Evolutionary conservation across 2,329 filamentous ascomycete genomes (phyloP).

Genomic region (Hypoxylon sp.): DNA sequence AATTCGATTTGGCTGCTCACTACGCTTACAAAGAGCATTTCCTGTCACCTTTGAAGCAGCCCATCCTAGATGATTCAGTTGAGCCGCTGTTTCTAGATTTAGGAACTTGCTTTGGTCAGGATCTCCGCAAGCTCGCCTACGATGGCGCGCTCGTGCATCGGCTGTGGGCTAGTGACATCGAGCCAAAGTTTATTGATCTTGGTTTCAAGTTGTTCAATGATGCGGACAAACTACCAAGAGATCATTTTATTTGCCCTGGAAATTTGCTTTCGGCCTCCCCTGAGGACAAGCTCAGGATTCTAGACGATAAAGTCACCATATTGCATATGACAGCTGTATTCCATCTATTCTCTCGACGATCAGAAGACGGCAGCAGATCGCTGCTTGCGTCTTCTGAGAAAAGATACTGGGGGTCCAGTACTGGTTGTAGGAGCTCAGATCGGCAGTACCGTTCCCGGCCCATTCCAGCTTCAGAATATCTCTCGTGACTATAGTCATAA

Average conservation of each 20-base stretch:
- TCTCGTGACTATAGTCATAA: constrained; percentile 33
- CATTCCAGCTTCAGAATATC: constrained; percentile 10
- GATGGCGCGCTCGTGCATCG: constrained; percentile 54
- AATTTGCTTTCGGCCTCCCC: constrained; percentile 50
- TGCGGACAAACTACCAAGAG: constrained; percentile 50
- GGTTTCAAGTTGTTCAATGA: constrained; percentile 61
- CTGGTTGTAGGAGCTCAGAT: constrained; percentile 53
- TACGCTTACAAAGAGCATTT: constrained; percentile 50
- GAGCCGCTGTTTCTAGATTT: constrained; percentile 58
- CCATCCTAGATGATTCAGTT: constrained; percentile 45
- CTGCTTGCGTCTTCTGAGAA: constrained; percentile 51
- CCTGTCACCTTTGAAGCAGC: constrained; percentile 52
- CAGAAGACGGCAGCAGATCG: constrained; percentile 52
- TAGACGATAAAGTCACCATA: constrained; percentile 54
- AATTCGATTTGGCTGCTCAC: constrained; percentile 56
- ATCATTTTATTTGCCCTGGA: constrained; percentile 57
- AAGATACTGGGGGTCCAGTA: constrained; percentile 51
- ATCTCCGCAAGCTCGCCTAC: constrained; percentile 59
- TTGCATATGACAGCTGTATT: constrained; percentile 56
- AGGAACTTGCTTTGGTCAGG: constrained; percentile 61
- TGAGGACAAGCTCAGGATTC: constrained; percentile 52
- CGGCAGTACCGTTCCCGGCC: constrained; percentile 32
- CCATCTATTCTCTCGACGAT: constrained; percentile 58
- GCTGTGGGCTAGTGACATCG: constrained; percentile 57
- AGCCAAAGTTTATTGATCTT: constrained; percentile 57